Conservation (phyloP, 192 early-diverging fungal genomes). For the Backusella westeae region DNA sequence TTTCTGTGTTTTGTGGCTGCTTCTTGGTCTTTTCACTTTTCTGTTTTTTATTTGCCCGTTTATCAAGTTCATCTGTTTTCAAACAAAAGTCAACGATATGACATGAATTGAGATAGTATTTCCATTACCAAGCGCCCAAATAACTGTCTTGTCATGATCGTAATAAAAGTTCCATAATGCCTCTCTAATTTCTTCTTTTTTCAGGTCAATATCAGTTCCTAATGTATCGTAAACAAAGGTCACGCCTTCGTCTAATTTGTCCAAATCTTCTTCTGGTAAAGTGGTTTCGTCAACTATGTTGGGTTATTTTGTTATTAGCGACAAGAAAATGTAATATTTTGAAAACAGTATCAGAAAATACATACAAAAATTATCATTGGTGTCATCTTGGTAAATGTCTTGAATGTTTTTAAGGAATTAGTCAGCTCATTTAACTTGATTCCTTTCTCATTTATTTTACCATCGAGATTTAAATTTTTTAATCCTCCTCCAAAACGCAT, state of each 20-base stretch:
- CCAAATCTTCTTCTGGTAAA: slow-evolving; percentile 33
- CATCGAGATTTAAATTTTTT: not conserved
- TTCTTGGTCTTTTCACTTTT: slow-evolving; percentile 8
- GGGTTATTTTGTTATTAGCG: not conserved
- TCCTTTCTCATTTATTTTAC: not conserved
- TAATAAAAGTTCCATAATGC: slow-evolving; percentile 74
- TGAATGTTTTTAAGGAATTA: not conserved
- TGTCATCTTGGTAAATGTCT: not conserved
- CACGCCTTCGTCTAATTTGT: slow-evolving; percentile 51
- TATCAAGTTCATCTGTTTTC: not conserved
- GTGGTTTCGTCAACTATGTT: slow-evolving; percentile 17
- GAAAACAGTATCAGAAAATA: not conserved
- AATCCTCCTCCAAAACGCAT: not conserved
- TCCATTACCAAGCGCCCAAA: slow-evolving; percentile 68
- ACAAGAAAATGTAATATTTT: no score
- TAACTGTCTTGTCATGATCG: slow-evolving; percentile 64
- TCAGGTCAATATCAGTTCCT: slow-evolving; percentile 52
- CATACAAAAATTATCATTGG: not conserved
- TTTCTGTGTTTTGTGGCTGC: not conserved
- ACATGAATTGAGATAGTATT: not conserved
- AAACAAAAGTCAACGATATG: not conserved
- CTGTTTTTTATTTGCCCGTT: slow-evolving; percentile 6
- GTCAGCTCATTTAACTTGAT: not conserved
- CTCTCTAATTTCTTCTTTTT: slow-evolving; percentile 65
- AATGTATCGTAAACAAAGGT: slow-evolving; percentile 58